A percentile compares a stretch with the other conserved stretches of the same genome.
phyloP scores from a whole-genome alignment of 2,329 filamentous ascomycete species.

The Sporothrix mexicana region DNA sequence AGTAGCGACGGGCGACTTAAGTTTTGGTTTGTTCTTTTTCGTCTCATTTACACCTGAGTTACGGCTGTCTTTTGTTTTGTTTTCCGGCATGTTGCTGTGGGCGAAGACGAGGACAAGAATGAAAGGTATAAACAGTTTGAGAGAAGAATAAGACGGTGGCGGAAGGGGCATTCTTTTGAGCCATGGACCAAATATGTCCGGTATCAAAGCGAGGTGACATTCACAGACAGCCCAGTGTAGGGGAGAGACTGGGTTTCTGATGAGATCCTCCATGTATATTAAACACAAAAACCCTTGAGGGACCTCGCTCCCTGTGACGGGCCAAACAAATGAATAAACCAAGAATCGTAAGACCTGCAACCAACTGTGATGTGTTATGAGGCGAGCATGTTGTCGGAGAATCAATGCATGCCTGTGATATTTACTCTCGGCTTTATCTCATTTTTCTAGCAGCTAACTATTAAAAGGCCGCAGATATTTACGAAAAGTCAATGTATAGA shows the following conservation, averaged over 20 bases:
- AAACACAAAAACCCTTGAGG: background rate
- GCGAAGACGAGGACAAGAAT: background rate
- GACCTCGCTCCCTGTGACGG: background rate
- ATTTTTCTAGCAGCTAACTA: too few species aligned
- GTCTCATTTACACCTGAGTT: background rate
- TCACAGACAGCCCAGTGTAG: too few species aligned
- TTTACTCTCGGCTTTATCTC: too few species aligned
- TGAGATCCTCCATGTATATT: background rate
- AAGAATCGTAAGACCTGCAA: background rate
- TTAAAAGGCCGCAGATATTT: too few species aligned
- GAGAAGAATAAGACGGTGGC: background rate
- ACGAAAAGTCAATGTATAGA: background rate
- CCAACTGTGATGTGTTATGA: background rate
- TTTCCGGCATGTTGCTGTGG: background rate
- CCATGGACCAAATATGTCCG: too few species aligned
- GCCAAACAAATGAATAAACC: background rate
- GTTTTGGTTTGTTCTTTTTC: background rate
- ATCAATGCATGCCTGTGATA: too few species aligned
- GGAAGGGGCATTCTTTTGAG: too few species aligned
- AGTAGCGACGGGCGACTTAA: background rate
- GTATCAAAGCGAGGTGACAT: background rate
- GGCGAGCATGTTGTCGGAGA: too few species aligned
- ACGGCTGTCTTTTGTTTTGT: background rate
- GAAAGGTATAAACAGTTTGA: background rate
- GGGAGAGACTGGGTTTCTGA: background rate